Evolutionary conservation across 2,329 filamentous ascomycete species (phyloP).

Genomic region (Cytospora chrysosperma): DNA sequence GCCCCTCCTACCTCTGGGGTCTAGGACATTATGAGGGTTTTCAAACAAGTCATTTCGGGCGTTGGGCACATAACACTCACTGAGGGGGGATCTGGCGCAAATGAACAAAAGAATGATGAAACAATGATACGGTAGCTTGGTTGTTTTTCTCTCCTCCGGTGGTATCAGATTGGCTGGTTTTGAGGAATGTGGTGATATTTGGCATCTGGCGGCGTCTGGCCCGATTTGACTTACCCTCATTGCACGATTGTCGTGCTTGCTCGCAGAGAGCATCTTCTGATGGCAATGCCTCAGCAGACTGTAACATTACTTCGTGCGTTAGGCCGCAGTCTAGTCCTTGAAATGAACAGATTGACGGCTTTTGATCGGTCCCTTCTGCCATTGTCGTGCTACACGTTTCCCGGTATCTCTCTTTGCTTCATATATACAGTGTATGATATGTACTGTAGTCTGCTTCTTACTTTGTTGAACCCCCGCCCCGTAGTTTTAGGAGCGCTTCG

Average conservation of each 20-base stretch:
- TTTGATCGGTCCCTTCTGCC: neutral
- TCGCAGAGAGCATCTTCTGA: conserved; percentile 20
- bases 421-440: neutral
- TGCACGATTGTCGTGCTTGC: conserved; percentile 23
- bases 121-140: conserved; percentile 4
- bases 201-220: conserved; percentile 21
- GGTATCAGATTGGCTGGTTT: conserved; percentile 13
- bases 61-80: conserved; percentile 20
- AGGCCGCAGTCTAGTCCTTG: conserved; percentile 5
- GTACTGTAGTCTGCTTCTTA: neutral
- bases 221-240: conserved; percentile 23
- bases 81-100: conserved; percentile 3
- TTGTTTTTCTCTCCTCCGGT: conserved; percentile 1
- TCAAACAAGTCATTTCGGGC: conserved; percentile 18
- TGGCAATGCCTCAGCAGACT: conserved; percentile 12
- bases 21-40: conserved; percentile 25
- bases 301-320: conserved; percentile 19
- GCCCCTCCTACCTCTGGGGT: neutral
- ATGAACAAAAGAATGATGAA: conserved; percentile 12
- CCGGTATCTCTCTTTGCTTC: neutral
- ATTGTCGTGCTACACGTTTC: neutral
- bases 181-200: conserved; percentile 7
- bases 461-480: neutral
- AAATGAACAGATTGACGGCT: conserved; percentile 2
- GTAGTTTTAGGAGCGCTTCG: conserved; percentile 5